Conservation (phyloP, 345 rosid species). For the Syzygium aqueum region DNA sequence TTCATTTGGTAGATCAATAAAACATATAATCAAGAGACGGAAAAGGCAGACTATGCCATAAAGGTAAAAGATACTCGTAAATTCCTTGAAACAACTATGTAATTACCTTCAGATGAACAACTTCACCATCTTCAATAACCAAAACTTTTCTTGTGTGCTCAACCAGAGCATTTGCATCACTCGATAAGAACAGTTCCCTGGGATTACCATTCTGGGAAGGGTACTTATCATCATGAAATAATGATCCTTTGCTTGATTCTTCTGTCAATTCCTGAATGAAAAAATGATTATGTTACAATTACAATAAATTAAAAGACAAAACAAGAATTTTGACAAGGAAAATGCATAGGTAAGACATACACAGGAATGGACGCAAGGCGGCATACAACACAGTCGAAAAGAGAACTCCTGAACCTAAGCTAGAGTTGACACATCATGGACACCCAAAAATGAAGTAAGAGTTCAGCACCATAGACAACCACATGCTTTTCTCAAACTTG, state of each 20-base stretch:
- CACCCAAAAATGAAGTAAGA: background rate
- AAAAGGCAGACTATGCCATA: background rate
- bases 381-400: background rate
- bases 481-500: background rate
- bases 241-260: constrained; percentile 33
- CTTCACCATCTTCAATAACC: constrained; percentile 91
- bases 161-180: constrained; percentile 82
- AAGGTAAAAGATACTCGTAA: background rate
- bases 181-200: constrained; percentile 75
- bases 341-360: background rate
- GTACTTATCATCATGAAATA: constrained; percentile 55
- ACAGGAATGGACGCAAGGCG: background rate
- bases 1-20: background rate
- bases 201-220: constrained; percentile 57
- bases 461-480: background rate
- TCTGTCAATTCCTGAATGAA: constrained; percentile 45
- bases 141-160: constrained; percentile 88
- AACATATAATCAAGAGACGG: background rate
- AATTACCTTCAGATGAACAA: constrained; percentile 74
- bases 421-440: background rate
- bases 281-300: background rate
- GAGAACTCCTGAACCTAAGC: background rate
- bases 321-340: background rate
- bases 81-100: background rate
- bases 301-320: background rate